These are phyloP conservation scores for Bipolaris zeicola DNA, from an alignment of 2,329 filamentous ascomycete species.

Conservation along the genomic window DNA sequence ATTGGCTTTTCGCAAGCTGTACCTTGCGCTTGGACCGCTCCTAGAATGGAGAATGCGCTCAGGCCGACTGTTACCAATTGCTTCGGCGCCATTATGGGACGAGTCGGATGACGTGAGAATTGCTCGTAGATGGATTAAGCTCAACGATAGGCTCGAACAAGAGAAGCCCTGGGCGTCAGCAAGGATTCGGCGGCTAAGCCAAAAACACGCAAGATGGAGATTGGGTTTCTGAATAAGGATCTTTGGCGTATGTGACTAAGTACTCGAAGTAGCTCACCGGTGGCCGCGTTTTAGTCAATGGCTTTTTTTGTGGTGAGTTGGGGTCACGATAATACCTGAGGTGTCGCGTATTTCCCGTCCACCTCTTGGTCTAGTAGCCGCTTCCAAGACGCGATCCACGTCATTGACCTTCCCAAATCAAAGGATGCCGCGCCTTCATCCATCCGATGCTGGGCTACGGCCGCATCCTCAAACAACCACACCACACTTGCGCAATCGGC, in stretches of 20 bases:
- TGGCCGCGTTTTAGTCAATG: neutral
- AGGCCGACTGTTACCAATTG: conserved; percentile 30
- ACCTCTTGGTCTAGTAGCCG: conserved; percentile 22
- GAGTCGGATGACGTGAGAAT: conserved; percentile 22
- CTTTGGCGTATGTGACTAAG: neutral
- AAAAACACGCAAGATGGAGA: neutral
- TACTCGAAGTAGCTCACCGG: neutral
- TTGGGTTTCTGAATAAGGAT: neutral
- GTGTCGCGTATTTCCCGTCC: conserved; percentile 21
- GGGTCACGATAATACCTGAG: conserved; percentile 7
- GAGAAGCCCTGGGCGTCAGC: conserved; percentile 1
- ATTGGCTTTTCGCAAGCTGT: conserved; percentile 46
- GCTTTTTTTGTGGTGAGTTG: conserved; percentile 16
- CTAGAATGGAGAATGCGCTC: conserved; percentile 22
- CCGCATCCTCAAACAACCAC: too few relatives aligned
- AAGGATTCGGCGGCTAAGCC: conserved; percentile 4
- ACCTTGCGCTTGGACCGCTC: conserved; percentile 33
- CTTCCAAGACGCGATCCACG: conserved; percentile 20
- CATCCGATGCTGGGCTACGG: too few relatives aligned
- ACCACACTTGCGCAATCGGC: conserved; percentile 1
- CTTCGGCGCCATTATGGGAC: conserved; percentile 28
- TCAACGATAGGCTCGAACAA: conserved; percentile 1
- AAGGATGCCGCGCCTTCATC: conserved; percentile 3
- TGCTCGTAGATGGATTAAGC: neutral
- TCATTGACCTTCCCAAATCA: conserved; percentile 15